Evolutionary conservation across 208 protist species (phyloP).

Genomic region (Trypanosoma melophagium): DNA sequence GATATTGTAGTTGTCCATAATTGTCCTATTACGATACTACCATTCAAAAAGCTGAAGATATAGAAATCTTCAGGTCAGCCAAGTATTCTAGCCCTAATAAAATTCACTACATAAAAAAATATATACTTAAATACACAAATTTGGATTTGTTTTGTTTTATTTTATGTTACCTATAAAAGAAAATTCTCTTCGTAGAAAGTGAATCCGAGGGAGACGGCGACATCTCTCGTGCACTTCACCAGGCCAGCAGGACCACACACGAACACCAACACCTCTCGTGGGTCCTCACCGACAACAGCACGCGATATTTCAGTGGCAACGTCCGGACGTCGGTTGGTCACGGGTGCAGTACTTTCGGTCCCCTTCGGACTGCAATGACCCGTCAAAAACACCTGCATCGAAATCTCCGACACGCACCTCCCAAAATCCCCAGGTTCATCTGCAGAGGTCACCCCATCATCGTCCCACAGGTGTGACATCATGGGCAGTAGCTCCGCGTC

Average conservation of each 20-base stretch:
- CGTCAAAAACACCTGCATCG: constrained; percentile 16
- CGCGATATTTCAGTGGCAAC: constrained; percentile 10
- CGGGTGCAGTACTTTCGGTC: not conserved
- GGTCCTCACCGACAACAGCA: constrained; percentile 10
- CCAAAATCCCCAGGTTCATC: too few relatives aligned
- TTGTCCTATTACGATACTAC: too few relatives aligned
- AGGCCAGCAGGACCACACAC: constrained; percentile 36
- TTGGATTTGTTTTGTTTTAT: too few relatives aligned
- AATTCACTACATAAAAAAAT: too few relatives aligned
- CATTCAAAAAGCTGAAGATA: too few relatives aligned
- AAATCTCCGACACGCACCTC: too few relatives aligned
- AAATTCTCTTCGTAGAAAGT: constrained; percentile 37
- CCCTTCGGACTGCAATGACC: not conserved
- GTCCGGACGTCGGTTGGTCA: constrained; percentile 20
- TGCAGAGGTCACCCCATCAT: too few relatives aligned
- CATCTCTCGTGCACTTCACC: constrained; percentile 22
- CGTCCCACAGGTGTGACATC: constrained; percentile 23
- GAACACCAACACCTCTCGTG: constrained; percentile 32
- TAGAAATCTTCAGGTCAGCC: too few relatives aligned
- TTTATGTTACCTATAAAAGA: constrained; percentile 13
- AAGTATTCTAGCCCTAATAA: too few relatives aligned
- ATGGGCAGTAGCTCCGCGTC: constrained; percentile 17
- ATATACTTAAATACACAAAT: too few relatives aligned
- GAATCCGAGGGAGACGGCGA: constrained; percentile 20
- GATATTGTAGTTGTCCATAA: too few relatives aligned